Evolutionary conservation across 129 eudicot species (phyloP).

Genomic region (Chrysanthemum seticuspe): DNA sequence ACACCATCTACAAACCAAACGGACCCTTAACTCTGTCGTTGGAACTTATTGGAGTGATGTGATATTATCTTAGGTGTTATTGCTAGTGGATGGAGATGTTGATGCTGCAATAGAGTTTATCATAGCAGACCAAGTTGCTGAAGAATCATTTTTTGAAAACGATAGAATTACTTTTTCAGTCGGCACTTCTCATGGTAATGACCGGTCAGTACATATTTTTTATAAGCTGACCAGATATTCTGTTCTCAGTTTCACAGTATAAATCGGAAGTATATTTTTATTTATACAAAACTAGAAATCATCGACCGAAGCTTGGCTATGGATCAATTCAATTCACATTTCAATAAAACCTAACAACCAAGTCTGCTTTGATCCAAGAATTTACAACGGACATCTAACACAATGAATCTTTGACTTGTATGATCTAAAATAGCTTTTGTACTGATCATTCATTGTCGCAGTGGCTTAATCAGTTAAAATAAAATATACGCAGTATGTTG

Average conservation of each 20-base stretch:
- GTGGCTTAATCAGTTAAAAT: neutral
- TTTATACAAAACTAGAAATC: too few relatives aligned
- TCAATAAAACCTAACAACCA: too few relatives aligned
- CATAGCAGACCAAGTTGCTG: conserved; percentile 65
- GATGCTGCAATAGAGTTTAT: conserved; percentile 85
- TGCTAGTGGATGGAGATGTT: conserved; percentile 67
- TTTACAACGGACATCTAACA: too few relatives aligned
- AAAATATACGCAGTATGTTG: neutral
- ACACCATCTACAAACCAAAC: too few relatives aligned
- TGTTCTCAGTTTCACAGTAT: too few relatives aligned
- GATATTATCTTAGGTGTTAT: conserved; percentile 48
- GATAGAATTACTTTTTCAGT: conserved; percentile 29
- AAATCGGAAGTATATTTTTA: too few relatives aligned
- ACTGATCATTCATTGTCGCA: too few relatives aligned
- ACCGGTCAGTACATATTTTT: conserved; percentile 42
- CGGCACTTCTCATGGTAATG: conserved; percentile 56
- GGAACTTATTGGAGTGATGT: neutral
- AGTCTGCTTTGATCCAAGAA: too few relatives aligned
- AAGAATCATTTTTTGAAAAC: conserved; percentile 39
- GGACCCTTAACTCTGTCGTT: neutral
- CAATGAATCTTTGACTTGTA: too few relatives aligned
- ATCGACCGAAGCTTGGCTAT: too few relatives aligned
- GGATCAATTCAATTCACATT: too few relatives aligned
- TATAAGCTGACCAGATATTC: conserved; percentile 16
- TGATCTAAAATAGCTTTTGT: too few relatives aligned